phyloP scores from a whole-genome alignment of 225 moss, liverwort and hornwort species.

The Polytrichum formosum region DNA sequence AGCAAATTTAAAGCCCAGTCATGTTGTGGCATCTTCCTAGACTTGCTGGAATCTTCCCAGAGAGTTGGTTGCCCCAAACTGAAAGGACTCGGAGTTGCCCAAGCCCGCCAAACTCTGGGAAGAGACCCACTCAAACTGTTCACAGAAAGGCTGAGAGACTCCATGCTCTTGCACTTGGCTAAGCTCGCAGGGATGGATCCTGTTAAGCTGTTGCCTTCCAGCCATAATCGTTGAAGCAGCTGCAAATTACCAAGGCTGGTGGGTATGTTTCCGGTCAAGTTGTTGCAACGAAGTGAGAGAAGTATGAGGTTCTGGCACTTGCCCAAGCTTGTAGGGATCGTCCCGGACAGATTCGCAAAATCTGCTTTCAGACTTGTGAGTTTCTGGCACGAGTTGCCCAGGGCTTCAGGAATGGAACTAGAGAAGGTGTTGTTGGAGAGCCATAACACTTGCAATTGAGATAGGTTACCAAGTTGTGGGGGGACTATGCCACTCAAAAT shows the following conservation, averaged over 20 bases:
- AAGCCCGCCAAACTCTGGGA: not conserved
- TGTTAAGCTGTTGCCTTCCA: constrained; percentile 12
- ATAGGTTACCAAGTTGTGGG: constrained; percentile 15
- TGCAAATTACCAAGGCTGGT: constrained; percentile 9
- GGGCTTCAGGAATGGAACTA: constrained; percentile 14
- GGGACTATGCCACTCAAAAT: constrained; percentile 14
- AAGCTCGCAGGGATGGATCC: constrained; percentile 22
- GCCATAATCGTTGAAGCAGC: constrained; percentile 14
- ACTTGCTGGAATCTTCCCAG: too few species aligned
- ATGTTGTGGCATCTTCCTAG: too few species aligned
- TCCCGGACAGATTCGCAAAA: constrained; percentile 2
- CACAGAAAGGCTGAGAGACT: constrained; percentile 7
- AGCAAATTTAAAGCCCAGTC: too few species aligned
- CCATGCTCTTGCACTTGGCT: constrained; percentile 20
- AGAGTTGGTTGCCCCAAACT: too few species aligned
- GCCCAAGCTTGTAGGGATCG: constrained; percentile 24
- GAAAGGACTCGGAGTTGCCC: not conserved
- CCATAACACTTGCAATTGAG: constrained; percentile 12
- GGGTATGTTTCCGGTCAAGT: constrained; percentile 14
- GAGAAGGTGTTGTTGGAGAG: constrained; percentile 20
- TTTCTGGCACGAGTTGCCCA: not conserved
- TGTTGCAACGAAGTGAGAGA: constrained; percentile 8
- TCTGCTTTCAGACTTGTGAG: not conserved
- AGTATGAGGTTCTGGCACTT: constrained; percentile 12
- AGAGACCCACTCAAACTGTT: constrained; percentile 4